These are phyloP conservation scores for Rachicladosporium sp. DNA, from an alignment of 2,329 filamentous ascomycete species.

Conservation along the genomic window DNA sequence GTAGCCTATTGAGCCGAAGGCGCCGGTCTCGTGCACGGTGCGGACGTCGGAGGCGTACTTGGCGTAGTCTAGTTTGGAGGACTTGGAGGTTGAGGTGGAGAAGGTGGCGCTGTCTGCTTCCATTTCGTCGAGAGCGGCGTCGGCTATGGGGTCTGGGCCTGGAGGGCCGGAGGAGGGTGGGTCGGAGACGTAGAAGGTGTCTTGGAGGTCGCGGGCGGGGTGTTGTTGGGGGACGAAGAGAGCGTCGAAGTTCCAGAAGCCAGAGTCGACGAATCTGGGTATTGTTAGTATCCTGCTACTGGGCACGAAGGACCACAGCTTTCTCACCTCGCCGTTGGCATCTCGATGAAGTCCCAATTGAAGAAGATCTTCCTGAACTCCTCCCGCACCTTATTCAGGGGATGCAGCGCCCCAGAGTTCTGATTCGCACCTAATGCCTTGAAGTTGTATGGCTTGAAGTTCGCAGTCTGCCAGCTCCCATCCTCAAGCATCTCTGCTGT, in stretches of 20 bases:
- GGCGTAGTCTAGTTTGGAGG: conserved; percentile 51
- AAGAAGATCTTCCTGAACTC: conserved; percentile 99
- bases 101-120: conserved; percentile 39
- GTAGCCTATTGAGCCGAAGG: conserved; percentile 92
- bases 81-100: conserved; percentile 30
- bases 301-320: no score
- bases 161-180: conserved; percentile 61
- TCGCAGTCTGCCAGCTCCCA: conserved; percentile 83
- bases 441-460: conserved; percentile 78
- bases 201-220: conserved; percentile 90
- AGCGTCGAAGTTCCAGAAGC: conserved; percentile 98
- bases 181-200: conserved; percentile 97
- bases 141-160: conserved; percentile 40
- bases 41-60: conserved; percentile 81
- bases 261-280: conserved; percentile 73
- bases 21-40: conserved; percentile 78
- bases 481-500: conserved; percentile 83
- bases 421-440: conserved; percentile 53
- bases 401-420: conserved; percentile 38
- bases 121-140: conserved; percentile 37
- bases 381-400: conserved; percentile 81
- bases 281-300: conserved; percentile 4
- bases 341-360: conserved; percentile 96
- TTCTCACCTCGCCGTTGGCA: conserved; percentile 68
- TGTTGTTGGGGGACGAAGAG: conserved; percentile 97